phyloP scores from a whole-genome alignment of 495 filamentous ascomycete genomes.

The Acidomyces sp. region DNA sequence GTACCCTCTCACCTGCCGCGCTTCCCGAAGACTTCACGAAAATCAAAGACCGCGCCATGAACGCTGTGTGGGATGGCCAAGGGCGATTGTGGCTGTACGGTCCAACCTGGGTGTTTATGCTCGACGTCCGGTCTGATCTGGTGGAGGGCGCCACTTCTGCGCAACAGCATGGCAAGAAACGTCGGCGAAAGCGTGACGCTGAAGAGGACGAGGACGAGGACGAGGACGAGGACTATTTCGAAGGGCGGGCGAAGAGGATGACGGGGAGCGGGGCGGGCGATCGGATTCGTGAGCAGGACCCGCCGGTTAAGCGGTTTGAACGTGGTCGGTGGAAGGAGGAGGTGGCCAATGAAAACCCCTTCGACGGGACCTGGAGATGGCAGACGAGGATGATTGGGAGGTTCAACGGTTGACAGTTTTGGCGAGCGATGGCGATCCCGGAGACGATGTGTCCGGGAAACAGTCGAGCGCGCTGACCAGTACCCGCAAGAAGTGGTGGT shows the following conservation, averaged over 20 bases:
- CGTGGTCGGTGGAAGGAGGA: too few relatives aligned
- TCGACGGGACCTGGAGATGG: too few relatives aligned
- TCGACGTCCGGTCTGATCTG: constrained; percentile 67
- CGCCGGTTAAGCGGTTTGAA: too few relatives aligned
- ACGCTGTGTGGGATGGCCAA: constrained; percentile 68
- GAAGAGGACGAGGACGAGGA: constrained; percentile 22
- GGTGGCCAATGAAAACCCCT: constrained; percentile 34
- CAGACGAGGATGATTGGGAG: constrained; percentile 35
- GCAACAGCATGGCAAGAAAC: constrained; percentile 11
- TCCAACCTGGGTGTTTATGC: constrained; percentile 78
- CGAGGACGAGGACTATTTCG: constrained; percentile 4
- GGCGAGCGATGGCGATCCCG: constrained; percentile 8
- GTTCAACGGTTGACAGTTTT: constrained; percentile 15
- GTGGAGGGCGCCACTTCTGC: constrained; percentile 22
- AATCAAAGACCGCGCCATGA: constrained; percentile 64
- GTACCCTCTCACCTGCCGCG: constrained; percentile 59
- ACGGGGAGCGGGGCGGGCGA: constrained; percentile 47
- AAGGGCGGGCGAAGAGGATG: constrained; percentile 32
- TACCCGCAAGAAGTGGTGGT: constrained; percentile 45
- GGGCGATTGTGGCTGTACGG: constrained; percentile 69
- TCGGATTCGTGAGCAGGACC: constrained; percentile 38
- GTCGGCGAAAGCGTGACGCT: constrained; percentile 15
- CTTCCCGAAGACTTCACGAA: constrained; percentile 60
- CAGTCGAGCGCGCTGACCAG: constrained; percentile 10
- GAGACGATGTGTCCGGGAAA: not conserved